Conservation (phyloP, 192 early-diverging fungal species). For the Coemansia sp. region DNA sequence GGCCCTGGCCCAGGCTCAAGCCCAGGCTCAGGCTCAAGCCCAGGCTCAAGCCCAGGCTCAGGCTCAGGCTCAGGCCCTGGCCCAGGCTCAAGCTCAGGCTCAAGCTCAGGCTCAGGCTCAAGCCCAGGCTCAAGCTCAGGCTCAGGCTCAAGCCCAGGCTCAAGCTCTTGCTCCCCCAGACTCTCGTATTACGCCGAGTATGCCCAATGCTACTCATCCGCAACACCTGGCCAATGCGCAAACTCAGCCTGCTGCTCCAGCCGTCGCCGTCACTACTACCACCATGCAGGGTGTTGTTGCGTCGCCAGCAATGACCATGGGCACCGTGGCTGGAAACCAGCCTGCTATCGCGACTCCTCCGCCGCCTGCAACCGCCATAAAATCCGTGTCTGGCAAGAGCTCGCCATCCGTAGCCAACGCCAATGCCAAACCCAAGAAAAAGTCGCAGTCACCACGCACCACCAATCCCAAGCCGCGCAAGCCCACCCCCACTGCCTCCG, state of each 20-base stretch:
- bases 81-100: too few relatives aligned
- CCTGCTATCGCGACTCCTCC: too few relatives aligned
- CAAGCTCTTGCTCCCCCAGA: background rate
- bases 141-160: too few relatives aligned
- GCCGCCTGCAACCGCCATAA: constrained; percentile 7
- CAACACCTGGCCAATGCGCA: too few relatives aligned
- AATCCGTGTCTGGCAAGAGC: constrained; percentile 29
- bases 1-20: too few relatives aligned
- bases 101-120: too few relatives aligned
- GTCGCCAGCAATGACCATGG: constrained; percentile 24
- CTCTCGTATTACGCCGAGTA: background rate
- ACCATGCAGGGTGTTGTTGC: constrained; percentile 22
- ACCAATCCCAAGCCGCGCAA: constrained; percentile 32
- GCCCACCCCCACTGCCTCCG: constrained; percentile 12
- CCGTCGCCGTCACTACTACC: too few relatives aligned
- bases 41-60: too few relatives aligned
- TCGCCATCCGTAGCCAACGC: constrained; percentile 29
- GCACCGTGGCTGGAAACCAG: constrained; percentile 1
- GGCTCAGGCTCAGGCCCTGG: too few relatives aligned
- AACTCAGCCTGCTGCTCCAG: background rate
- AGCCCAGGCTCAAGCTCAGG: too few relatives aligned
- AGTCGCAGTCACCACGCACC: constrained; percentile 46
- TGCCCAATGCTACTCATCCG: background rate
- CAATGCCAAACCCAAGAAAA: constrained; percentile 40
- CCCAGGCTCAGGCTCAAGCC: too few relatives aligned